A percentile compares a stretch with the other conserved stretches of the same genome.
phyloP scores from a whole-genome alignment of 768 basidiomycete genomes.

The Trametes cubensis region DNA sequence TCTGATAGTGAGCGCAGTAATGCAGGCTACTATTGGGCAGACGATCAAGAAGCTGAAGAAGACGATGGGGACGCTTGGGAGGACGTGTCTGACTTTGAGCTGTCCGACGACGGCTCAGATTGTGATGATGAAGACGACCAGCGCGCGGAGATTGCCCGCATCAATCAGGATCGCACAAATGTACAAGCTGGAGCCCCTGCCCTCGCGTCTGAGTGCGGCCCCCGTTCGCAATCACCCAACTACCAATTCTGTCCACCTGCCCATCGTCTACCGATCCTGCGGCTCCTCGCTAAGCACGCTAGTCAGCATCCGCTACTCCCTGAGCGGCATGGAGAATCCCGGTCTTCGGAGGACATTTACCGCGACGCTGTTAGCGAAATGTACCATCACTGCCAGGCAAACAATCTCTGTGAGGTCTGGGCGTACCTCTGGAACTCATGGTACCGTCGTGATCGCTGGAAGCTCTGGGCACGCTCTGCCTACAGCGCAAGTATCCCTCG shows the following conservation, averaged over 20 bases:
- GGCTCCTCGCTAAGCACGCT: slow-evolving; percentile 36
- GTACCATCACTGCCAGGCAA: slow-evolving; percentile 30
- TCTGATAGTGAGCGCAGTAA: too few species aligned
- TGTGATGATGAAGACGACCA: too few species aligned
- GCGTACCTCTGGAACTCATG: slow-evolving; percentile 37
- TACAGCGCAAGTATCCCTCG: slow-evolving; percentile 24
- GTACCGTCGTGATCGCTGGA: slow-evolving; percentile 35
- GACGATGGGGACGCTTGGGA: too few species aligned
- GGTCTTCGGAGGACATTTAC: slow-evolving; percentile 29
- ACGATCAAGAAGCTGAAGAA: too few species aligned
- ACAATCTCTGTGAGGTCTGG: slow-evolving; percentile 33
- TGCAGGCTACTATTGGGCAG: too few species aligned
- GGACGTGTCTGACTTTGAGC: too few species aligned
- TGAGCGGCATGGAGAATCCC: slow-evolving; percentile 22
- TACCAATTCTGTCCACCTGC: slow-evolving; percentile 36
- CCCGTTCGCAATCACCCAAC: too few species aligned
- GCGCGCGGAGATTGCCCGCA: too few species aligned
- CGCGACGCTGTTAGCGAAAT: slow-evolving; percentile 37
- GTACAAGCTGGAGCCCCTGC: too few species aligned
- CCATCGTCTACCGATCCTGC: slow-evolving; percentile 32
- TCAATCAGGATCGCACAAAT: too few species aligned
- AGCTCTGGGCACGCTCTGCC: slow-evolving; percentile 28
- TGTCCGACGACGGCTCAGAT: too few species aligned
- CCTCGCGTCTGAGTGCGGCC: too few species aligned
- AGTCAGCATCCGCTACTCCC: slow-evolving; percentile 34